Base-by-base conservation (phyloP, 176 grass and related monocot species). In the Otatea glauca region DNA sequence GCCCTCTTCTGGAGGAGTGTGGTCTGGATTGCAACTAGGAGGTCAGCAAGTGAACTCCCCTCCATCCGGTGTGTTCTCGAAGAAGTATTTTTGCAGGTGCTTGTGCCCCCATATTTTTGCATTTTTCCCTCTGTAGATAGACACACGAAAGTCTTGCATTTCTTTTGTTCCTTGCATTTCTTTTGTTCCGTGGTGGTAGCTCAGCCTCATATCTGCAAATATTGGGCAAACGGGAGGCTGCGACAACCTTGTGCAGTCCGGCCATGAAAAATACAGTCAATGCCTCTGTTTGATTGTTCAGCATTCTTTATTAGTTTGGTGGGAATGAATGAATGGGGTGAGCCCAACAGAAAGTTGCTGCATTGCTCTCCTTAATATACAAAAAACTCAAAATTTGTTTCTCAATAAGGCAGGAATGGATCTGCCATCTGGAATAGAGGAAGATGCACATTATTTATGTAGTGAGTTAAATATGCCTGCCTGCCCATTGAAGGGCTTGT, bases 11-110 rank as follows among this genome's bases (percentile, higher is more conserved):
- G 72, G 91, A 93, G 72, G 88, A 93, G 79, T 93, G 91, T 44
- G 91, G 91, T 74, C 84, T 93, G 61, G 91, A 93, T 66, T 93
- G 91, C 74, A 93, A 86, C 82, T 93, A 34, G 85, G 67, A 9
- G 16, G 32, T 6, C 18, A 4, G 8, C 32, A 61, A 24, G 59
- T 59, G 21, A 27, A 12, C 23, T 2, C 7, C 37, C 17, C 27
- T 5, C 50, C 49, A 51, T 50, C 25, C 56, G 37, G 61, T 32
- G 23, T 4, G 24, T 48, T 17, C 62, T 66, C 10, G 49, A 85
- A 68, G 72, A 80, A 24, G 67, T 13, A 21, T 23, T 77, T 34
- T 71, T 63, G 54, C 73, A 34, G 80, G 73, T 53, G 12, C n/a
- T 18, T 7, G 42, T 43, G 80, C 65, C 73, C 56, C 58, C 21